Evolutionary conservation across 345 rosid genomes (phyloP).

Genomic region (Gossypium mustelinum): DNA sequence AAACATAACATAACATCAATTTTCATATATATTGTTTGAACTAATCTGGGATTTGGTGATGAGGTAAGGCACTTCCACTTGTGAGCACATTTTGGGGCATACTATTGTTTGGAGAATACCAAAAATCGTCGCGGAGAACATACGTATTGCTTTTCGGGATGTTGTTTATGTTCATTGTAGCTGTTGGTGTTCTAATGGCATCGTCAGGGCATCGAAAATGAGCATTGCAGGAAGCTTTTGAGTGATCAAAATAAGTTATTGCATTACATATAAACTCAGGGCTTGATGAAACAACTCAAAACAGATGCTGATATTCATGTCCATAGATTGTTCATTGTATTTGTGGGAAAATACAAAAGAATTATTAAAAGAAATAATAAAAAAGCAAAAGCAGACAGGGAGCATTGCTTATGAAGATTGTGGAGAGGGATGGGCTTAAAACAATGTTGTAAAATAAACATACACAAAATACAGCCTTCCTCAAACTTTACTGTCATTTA

Average conservation of each 20-base stretch:
- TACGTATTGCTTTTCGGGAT: slow-evolving; percentile 32
- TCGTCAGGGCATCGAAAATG: slow-evolving; percentile 27
- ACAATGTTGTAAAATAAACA: background rate
- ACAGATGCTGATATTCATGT: background rate
- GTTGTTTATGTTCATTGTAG: slow-evolving; percentile 70
- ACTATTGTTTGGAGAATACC: slow-evolving; percentile 74
- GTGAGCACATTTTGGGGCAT: slow-evolving; percentile 85
- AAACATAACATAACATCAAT: background rate
- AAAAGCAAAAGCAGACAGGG: background rate
- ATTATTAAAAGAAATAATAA: too few species aligned
- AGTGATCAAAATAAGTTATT: background rate
- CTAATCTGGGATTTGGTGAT: background rate
- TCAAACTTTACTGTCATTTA: too few species aligned
- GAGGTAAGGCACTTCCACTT: slow-evolving; percentile 75
- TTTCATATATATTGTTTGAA: background rate
- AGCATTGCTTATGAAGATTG: background rate
- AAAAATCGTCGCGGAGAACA: slow-evolving; percentile 64
- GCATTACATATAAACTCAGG: background rate
- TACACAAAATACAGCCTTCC: too few species aligned
- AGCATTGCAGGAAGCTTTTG: background rate
- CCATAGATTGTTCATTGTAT: background rate
- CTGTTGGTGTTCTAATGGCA: slow-evolving; percentile 77
- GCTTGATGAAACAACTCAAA: background rate
- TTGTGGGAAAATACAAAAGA: background rate
- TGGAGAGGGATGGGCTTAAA: background rate